phyloP scores from a whole-genome alignment of 345 rosid genomes.

The Microthlaspi erraticum region DNA sequence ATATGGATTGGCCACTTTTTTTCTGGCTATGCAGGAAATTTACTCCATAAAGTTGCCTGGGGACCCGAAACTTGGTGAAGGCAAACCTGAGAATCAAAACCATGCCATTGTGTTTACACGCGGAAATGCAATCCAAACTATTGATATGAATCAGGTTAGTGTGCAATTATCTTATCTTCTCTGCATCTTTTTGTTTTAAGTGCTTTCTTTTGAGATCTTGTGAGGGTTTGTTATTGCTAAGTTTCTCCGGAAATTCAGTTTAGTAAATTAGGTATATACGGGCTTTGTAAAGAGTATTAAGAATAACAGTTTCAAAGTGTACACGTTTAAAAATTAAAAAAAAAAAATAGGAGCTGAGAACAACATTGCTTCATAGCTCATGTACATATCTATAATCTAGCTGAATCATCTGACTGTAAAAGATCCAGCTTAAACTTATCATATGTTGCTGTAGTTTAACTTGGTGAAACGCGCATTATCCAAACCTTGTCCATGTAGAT shows the following conservation, averaged over 20 bases:
- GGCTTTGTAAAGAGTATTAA: slow-evolving; percentile 20
- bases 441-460: slow-evolving; percentile 10
- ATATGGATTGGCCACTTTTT: slow-evolving; percentile 16
- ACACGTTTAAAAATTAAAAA: too few relatives aligned
- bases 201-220: slow-evolving; percentile 15
- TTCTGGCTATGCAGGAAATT: slow-evolving; percentile 68
- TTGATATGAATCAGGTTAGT: slow-evolving; percentile 97
- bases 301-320: slow-evolving; percentile 10
- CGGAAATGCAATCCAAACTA: slow-evolving; percentile 95
- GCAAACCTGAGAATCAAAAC: slow-evolving; percentile 99
- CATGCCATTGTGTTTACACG: slow-evolving; percentile 97
- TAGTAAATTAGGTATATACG: slow-evolving; percentile 2
- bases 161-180: slow-evolving; percentile 7
- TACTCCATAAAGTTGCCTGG: slow-evolving; percentile 95
- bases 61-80: slow-evolving; percentile 97
- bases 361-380: not conserved
- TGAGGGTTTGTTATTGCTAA: slow-evolving; percentile 28
- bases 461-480: slow-evolving; percentile 16
- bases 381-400: not conserved
- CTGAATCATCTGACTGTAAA: slow-evolving; percentile 5
- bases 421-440: slow-evolving; percentile 5
- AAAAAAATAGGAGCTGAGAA: slow-evolving; percentile 7
- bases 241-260: slow-evolving; percentile 19
- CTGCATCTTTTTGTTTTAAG: slow-evolving; percentile 13
- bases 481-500: slow-evolving; percentile 8